phyloP scores from a whole-genome alignment of 176 grass and related monocot species.

The Bothriochloa decipiens region DNA sequence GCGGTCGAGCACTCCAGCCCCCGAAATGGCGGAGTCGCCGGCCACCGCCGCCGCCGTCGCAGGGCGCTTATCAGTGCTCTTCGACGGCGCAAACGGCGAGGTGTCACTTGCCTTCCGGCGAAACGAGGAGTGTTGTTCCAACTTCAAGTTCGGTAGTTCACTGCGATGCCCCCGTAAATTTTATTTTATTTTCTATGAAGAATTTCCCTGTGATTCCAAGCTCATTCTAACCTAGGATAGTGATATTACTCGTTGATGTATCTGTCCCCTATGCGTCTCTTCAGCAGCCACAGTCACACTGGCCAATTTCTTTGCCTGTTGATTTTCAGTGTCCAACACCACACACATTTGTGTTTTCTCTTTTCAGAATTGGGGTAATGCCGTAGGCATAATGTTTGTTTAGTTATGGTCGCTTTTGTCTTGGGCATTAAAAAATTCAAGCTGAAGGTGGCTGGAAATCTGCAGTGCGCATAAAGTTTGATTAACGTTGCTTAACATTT shows the following conservation, averaged over 20 bases:
- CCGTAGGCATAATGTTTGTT: background rate
- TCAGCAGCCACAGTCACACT: background rate
- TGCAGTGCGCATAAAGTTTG: background rate
- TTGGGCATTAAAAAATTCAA: background rate
- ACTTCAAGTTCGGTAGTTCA: background rate
- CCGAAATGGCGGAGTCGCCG: background rate
- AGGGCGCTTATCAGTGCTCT: background rate
- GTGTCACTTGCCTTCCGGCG: background rate
- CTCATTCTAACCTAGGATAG: background rate
- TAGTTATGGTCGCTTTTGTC: background rate
- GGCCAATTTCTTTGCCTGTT: background rate
- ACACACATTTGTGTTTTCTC: background rate
- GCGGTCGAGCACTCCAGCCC: background rate
- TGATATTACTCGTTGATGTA: background rate
- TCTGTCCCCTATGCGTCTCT: background rate
- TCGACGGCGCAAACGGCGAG: background rate
- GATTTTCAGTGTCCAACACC: background rate
- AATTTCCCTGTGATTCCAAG: background rate
- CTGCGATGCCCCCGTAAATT: background rate
- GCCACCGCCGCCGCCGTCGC: background rate
- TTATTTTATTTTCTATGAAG: background rate
- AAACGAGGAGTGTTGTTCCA: background rate
- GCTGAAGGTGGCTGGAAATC: background rate
- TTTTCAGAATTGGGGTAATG: background rate
- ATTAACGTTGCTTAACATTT: slow-evolving; percentile 26